Base-by-base conservation (phyloP, 768 basidiomycete species). In the Serpula lacrymans region DNA sequence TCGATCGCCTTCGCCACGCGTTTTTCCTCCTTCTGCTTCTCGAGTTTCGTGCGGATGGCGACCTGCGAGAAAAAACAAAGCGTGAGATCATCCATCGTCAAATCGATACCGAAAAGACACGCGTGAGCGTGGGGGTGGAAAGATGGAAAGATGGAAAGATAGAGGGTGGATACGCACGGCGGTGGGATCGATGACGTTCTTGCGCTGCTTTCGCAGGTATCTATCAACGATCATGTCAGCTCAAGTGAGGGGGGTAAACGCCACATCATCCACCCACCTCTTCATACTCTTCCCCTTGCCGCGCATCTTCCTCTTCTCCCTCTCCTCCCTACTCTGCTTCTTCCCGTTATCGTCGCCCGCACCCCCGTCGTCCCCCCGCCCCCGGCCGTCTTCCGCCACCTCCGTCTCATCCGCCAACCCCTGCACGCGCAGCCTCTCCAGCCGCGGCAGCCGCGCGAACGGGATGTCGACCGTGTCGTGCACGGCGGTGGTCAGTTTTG, bases 151-250 rank as follows among this genome's bases (percentile, higher is more conserved):
- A 30, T 21, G 21, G 12, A 36, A 30, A 51, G 39, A 51, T 21
- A 23, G 21, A 10, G 6, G 5, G 28, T 12, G 7, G 21, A 33
- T 11, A 68, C 76, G 40, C 41, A 88, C 86, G 17, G 77, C 72
- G 17, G 75, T 72, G 17, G 90, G 89, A 58, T 97, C 93, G 47
- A 97, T 78, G 34, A 97, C 88, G 54, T 97, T 96, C 71, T 94
- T 92, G 59, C 90, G 80, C 63, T 95, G 88, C 69, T 93, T 96
- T 53, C 88, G 75, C 47, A 96, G 61, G 60, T 80, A 87, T 33
- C 76, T 78, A 37, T 20, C 20, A 12, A 14, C 30, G 37, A 37
- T 12, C 9, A 27, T 21, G 43, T 22, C 29, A 17, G 24, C n/a
- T 22, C 28, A 5, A 31, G 23, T 10, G 34, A n/a, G 12, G 24